Evolutionary conservation across 345 rosid species (phyloP).

Genomic region (Rhizophora apiculata): DNA sequence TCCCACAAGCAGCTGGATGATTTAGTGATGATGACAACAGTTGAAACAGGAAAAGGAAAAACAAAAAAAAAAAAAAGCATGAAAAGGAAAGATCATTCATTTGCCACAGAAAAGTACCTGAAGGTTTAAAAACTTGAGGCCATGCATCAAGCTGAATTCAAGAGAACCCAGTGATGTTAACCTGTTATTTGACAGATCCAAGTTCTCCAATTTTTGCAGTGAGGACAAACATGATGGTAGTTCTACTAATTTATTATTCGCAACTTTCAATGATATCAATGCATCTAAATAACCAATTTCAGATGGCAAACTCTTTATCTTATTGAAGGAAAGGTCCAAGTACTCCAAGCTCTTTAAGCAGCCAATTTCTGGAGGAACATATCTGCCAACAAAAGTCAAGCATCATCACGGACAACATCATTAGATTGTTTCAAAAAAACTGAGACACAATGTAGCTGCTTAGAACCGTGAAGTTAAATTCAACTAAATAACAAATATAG

Average conservation of each 20-base stretch:
- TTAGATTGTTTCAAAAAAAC: not conserved
- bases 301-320: conserved; percentile 70
- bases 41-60: not conserved
- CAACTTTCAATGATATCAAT: conserved; percentile 67
- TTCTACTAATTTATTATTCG: conserved; percentile 80
- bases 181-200: conserved; percentile 85
- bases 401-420: not conserved
- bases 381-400: conserved; percentile 45
- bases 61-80: not conserved
- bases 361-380: conserved; percentile 91
- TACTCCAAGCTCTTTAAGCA: conserved; percentile 72
- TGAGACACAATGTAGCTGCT: not conserved
- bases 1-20: too few relatives aligned
- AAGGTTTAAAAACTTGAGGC: conserved; percentile 66
- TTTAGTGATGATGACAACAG: not conserved
- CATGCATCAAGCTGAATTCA: conserved; percentile 62
- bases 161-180: conserved; percentile 69
- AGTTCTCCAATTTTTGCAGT: conserved; percentile 65
- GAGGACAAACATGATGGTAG: conserved; percentile 56
- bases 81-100: not conserved
- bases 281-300: conserved; percentile 67
- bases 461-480: not conserved
- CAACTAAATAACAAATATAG: not conserved
- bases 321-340: conserved; percentile 92
- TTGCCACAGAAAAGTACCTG: conserved; percentile 50